A percentile compares a stretch with the other conserved stretches of the same genome.
phyloP scores from a whole-genome alignment of 2,329 filamentous ascomycete genomes.

The Dichotomopilus funicola region DNA sequence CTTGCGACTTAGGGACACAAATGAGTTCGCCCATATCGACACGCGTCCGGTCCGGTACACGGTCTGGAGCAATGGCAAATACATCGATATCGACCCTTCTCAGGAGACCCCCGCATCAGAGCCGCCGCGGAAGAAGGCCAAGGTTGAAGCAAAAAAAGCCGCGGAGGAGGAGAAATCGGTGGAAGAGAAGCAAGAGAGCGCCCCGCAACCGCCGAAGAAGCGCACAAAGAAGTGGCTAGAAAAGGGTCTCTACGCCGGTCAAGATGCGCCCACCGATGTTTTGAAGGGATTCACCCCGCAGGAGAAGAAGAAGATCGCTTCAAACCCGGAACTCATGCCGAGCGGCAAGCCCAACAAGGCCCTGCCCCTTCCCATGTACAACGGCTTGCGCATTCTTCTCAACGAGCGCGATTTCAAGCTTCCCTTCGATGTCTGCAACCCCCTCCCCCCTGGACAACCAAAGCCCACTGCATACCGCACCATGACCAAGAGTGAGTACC shows the following conservation, averaged over 20 bases:
- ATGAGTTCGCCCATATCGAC: slow-evolving; percentile 55
- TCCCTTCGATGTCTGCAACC: slow-evolving; percentile 84
- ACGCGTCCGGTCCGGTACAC: slow-evolving; percentile 51
- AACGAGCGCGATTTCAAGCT: slow-evolving; percentile 77
- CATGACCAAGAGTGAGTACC: slow-evolving; percentile 73
- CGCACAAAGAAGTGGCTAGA: slow-evolving; percentile 68
- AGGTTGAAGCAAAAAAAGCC: slow-evolving; percentile 20
- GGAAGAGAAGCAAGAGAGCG: slow-evolving; percentile 31
- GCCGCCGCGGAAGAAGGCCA: slow-evolving; percentile 32
- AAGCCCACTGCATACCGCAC: slow-evolving; percentile 92
- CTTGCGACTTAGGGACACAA: slow-evolving; percentile 53
- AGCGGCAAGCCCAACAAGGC: slow-evolving; percentile 46
- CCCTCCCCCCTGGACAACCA: slow-evolving; percentile 75
- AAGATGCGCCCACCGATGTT: slow-evolving; percentile 49
- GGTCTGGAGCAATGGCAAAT: slow-evolving; percentile 61
- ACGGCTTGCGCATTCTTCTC: slow-evolving; percentile 63
- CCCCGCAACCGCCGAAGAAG: slow-evolving; percentile 9
- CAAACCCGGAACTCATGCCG: slow-evolving; percentile 41
- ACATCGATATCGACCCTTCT: slow-evolving; percentile 39
- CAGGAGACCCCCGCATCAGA: slow-evolving; percentile 32
- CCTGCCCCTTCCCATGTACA: slow-evolving; percentile 73
- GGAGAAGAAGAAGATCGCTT: slow-evolving; percentile 47
- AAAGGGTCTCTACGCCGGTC: slow-evolving; percentile 83
- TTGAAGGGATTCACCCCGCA: slow-evolving; percentile 41
- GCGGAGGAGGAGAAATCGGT: slow-evolving; percentile 19